phyloP scores from a whole-genome alignment of 2,329 filamentous ascomycete genomes.

The Scedosporium apiospermum region DNA sequence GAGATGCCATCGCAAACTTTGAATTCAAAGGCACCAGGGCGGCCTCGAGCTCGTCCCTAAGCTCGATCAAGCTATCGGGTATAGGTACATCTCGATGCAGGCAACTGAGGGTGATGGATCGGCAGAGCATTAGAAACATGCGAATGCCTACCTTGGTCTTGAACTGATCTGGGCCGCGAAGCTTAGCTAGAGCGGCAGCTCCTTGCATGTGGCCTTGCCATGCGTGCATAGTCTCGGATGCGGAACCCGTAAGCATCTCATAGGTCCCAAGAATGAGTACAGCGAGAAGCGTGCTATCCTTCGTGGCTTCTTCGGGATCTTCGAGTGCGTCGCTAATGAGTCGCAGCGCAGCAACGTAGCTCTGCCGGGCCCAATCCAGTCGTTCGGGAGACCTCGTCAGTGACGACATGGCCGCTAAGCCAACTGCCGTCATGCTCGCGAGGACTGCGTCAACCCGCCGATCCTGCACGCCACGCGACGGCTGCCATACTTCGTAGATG shows the following conservation, averaged over 20 bases:
- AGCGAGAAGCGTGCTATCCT: constrained; percentile 41
- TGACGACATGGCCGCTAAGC: constrained; percentile 41
- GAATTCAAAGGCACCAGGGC: constrained; percentile 26
- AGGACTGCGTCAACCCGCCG: constrained; percentile 34
- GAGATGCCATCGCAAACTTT: constrained; percentile 30
- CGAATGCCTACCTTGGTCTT: constrained; percentile 32
- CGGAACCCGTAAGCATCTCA: constrained; percentile 41
- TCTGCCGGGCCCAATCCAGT: constrained; percentile 37
- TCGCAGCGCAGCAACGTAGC: constrained; percentile 41
- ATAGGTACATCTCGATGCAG: constrained; percentile 38
- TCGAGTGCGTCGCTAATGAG: constrained; percentile 40
- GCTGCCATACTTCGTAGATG: constrained; percentile 42
- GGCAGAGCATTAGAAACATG: constrained; percentile 45
- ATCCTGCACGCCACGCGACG: constrained; percentile 22
- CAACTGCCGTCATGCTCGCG: constrained; percentile 45
- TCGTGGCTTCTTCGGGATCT: constrained; percentile 30
- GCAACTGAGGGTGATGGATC: constrained; percentile 41
- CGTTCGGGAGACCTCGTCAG: constrained; percentile 30
- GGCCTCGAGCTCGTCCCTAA: constrained; percentile 31
- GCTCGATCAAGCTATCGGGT: constrained; percentile 35
- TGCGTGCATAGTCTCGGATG: constrained; percentile 34
- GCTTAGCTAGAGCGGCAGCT: constrained; percentile 37
- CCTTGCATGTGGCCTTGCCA: constrained; percentile 46
- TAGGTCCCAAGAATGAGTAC: constrained; percentile 46
- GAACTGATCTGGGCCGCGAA: constrained; percentile 39